Evolutionary conservation across 495 filamentous ascomycete genomes (phyloP).

Genomic region (Tuber indicum): DNA sequence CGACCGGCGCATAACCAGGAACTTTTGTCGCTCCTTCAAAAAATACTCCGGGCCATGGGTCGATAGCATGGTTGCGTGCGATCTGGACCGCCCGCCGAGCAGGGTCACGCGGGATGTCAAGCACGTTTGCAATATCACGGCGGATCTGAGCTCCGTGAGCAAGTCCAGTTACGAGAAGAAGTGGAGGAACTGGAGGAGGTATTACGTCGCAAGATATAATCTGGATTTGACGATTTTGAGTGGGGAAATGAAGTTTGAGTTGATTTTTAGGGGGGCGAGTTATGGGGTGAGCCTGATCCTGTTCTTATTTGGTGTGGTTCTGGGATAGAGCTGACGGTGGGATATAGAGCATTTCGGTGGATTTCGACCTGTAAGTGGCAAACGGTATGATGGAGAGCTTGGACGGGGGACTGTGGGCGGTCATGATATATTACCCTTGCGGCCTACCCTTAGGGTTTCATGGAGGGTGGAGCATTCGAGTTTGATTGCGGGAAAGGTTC

Average conservation of each 20-base stretch:
- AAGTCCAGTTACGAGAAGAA: constrained; percentile 12
- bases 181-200: constrained; percentile 17
- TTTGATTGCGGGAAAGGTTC: not conserved
- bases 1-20: constrained; percentile 19
- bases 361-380: not conserved
- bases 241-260: constrained; percentile 18
- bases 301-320: not conserved
- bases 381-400: not conserved
- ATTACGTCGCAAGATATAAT: constrained; percentile 13
- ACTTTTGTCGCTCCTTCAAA: constrained; percentile 2
- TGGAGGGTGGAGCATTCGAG: not conserved
- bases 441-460: not conserved
- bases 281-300: constrained; percentile 1
- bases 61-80: constrained; percentile 16
- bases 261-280: constrained; percentile 11
- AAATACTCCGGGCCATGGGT: constrained; percentile 17
- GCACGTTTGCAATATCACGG: constrained; percentile 11
- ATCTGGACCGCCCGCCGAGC: constrained; percentile 5
- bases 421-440: not conserved
- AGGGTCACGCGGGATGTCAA: constrained; percentile 12
- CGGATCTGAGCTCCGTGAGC: constrained; percentile 13
- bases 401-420: not conserved
- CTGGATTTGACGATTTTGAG: constrained; percentile 7
- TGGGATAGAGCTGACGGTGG: not conserved
- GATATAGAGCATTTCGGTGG: not conserved